Evolutionary conservation across 208 protist species (phyloP), one percentile per base, ranked within the genome.

Genomic region (Naegleria fowleri): DNA sequence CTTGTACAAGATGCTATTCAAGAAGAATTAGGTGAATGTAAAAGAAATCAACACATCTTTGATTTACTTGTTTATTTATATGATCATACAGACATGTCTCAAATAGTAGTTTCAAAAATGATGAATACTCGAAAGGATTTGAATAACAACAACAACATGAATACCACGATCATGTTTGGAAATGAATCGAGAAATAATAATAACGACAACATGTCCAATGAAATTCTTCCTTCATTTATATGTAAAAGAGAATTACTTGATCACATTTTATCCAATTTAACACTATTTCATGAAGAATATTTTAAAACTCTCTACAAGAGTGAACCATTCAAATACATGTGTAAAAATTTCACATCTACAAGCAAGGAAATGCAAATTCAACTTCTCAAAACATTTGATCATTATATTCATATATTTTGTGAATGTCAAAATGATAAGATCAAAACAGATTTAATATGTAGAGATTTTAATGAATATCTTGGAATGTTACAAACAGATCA

Each of bases 231-330:
- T 48, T 48, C 43, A 1, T 48, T 67, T 67, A 29, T 67, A 22
- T 79, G 67, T 79, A 79, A 79, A 36, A 79, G 29, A 79, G 67
- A 79, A n/a, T 79, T 79, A 79, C n/a, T 79, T 9, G 67, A 79
- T 79, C 67, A 79, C 9, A 13, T 79, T 36, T 9, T 79, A 25
- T 79, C 67, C 36, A 79, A 36, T 79, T 79, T 79, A 33, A 79
- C 29, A 79, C 29, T 79, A 36, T 79, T 79, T 33, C 67, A 79
- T 13, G 29, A 79, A 33, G 67, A 79, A 79, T 79, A 79, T 79
- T 79, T 79, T 9, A 36, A 79, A 36, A 79, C 9, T 36, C 29
- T 79, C 0, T 79, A 79, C 9, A 36, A 15, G 7, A 79, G 67
- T 79, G 29, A 79, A 79, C 67, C 67, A 13, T 79, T 79, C 9